These are phyloP conservation scores for Trichodelitschia bisporula DNA, from an alignment of 495 filamentous ascomycete species.

Conservation along the genomic window DNA sequence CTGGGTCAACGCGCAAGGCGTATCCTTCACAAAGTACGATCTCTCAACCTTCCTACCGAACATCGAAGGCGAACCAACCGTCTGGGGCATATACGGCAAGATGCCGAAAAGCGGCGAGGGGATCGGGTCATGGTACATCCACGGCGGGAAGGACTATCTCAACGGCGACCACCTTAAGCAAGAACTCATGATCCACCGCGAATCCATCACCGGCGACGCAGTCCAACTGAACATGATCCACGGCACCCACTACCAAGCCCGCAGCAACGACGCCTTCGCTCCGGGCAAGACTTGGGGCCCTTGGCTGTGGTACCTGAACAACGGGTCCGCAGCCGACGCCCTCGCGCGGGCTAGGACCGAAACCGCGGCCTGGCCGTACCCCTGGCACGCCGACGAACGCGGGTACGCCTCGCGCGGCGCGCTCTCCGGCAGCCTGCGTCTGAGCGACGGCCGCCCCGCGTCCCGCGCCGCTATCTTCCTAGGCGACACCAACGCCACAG, in stretches of 20 bases:
- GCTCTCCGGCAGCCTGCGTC: constrained; percentile 13
- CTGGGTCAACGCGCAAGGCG: constrained; percentile 17
- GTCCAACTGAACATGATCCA: constrained; percentile 22
- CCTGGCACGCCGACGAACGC: constrained; percentile 13
- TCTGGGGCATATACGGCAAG: constrained; percentile 13
- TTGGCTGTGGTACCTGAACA: constrained; percentile 21
- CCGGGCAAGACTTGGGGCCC: constrained; percentile 20
- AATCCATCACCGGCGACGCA: constrained; percentile 16
- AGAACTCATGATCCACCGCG: constrained; percentile 19
- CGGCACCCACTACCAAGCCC: constrained; percentile 19
- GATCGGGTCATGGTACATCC: constrained; percentile 21
- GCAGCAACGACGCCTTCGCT: constrained; percentile 12
- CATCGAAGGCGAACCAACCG: constrained; percentile 2
- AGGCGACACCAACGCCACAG: no score
- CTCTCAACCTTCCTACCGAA: constrained; percentile 11
- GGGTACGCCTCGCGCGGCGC: constrained; percentile 16
- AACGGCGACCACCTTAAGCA: constrained; percentile 21
- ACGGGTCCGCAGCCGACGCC: constrained; percentile 15
- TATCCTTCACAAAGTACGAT: constrained; percentile 22
- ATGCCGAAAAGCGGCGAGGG: constrained; percentile 7
- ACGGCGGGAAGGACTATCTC: constrained; percentile 20
- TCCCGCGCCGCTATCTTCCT: constrained; percentile 17
- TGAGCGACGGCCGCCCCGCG: constrained; percentile 19
- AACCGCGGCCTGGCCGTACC: constrained; percentile 16
- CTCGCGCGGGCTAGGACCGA: constrained; percentile 10